phyloP scores from a whole-genome alignment of 2,329 filamentous ascomycete genomes.

The Pseudocercospora musae region DNA sequence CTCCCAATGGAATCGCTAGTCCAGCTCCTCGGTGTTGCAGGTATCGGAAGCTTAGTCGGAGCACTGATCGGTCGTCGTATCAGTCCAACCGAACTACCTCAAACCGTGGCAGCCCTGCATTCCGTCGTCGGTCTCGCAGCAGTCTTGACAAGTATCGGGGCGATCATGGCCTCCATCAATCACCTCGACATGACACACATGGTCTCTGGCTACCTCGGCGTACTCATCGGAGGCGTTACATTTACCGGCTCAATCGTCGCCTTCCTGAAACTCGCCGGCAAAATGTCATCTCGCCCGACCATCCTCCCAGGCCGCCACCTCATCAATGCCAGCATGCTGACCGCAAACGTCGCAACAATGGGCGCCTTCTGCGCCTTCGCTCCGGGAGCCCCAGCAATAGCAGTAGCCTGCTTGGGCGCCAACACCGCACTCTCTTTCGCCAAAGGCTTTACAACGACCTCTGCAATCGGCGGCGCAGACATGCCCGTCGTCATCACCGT shows the following conservation, averaged over 20 bases:
- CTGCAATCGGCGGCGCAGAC: slow-evolving; percentile 87
- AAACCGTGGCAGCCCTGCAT: slow-evolving; percentile 84
- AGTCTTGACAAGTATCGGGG: slow-evolving; percentile 82
- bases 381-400: slow-evolving; percentile 73
- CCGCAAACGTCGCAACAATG: slow-evolving; percentile 77
- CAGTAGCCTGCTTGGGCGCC: slow-evolving; percentile 71
- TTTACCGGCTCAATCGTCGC: slow-evolving; percentile 90
- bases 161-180: slow-evolving; percentile 66
- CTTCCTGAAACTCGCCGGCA: slow-evolving; percentile 80
- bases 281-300: slow-evolving; percentile 74
- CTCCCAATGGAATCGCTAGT: slow-evolving; percentile 74
- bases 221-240: slow-evolving; percentile 77
- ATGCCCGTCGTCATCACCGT: slow-evolving; percentile 93
- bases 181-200: slow-evolving; percentile 75
- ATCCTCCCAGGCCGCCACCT: slow-evolving; percentile 70
- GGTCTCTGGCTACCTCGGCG: slow-evolving; percentile 80
- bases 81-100: slow-evolving; percentile 81
- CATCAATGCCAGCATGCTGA: slow-evolving; percentile 71
- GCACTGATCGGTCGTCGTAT: slow-evolving; percentile 80
- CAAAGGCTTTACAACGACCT: slow-evolving; percentile 83
- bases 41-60: slow-evolving; percentile 65
- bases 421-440: slow-evolving; percentile 76
- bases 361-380: slow-evolving; percentile 78
- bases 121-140: slow-evolving; percentile 87
- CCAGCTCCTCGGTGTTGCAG: slow-evolving; percentile 75